These are phyloP conservation scores for Angomonas ambiguus DNA, from an alignment of 208 protist genomes.

Conservation along the genomic window DNA sequence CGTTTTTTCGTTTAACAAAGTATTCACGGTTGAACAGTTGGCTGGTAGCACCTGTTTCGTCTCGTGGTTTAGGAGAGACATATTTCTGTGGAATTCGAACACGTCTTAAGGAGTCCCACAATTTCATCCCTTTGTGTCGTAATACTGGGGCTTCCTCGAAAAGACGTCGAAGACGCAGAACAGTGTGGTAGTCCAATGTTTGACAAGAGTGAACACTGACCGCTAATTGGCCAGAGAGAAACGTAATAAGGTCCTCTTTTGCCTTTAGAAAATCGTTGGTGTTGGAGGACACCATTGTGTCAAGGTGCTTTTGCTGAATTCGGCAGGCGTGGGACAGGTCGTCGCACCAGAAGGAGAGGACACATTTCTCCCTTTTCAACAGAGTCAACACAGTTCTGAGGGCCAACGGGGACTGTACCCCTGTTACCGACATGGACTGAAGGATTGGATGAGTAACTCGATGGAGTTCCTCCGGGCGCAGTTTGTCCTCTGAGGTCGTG, in stretches of 20 bases:
- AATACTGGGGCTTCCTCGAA: constrained; percentile 54
- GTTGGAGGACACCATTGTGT: not conserved
- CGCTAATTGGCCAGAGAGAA: not conserved
- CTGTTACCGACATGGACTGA: not conserved
- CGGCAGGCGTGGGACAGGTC: not conserved
- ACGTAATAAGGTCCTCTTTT: not conserved
- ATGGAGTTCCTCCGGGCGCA: not conserved
- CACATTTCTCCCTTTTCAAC: not conserved
- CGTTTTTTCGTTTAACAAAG: constrained; percentile 28
- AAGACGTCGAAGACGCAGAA: constrained; percentile 49
- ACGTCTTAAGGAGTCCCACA: constrained; percentile 69
- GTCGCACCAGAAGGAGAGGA: not conserved
- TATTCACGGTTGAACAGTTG: constrained; percentile 47
- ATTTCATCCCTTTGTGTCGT: constrained; percentile 22
- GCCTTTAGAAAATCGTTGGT: not conserved
- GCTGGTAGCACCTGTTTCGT: not conserved
- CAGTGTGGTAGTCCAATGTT: constrained; percentile 29
- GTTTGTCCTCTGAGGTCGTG: not conserved
- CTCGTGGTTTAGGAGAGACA: constrained; percentile 11
- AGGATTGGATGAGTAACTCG: not conserved
- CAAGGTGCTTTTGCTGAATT: not conserved
- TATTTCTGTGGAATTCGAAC: constrained; percentile 55
- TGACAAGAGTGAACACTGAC: not conserved
- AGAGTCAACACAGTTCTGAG: not conserved
- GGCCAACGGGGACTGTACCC: not conserved